phyloP scores from a whole-genome alignment of 257 asterid species.

The Lycium barbarum region DNA sequence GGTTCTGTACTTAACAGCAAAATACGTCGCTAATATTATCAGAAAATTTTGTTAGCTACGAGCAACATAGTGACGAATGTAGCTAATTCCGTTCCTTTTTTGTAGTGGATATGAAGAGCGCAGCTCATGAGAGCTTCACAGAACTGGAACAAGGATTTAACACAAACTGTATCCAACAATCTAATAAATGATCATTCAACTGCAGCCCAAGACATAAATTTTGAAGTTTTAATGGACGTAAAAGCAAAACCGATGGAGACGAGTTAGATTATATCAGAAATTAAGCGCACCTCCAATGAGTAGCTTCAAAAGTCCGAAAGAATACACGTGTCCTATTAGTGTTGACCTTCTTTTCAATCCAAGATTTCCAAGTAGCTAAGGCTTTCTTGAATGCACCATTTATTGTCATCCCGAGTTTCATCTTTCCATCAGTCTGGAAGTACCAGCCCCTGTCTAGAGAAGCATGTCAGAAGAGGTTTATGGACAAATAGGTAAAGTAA shows the following conservation, averaged over 20 bases:
- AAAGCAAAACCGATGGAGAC: not conserved
- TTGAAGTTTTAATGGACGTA: not conserved
- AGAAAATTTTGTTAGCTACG: too few relatives aligned
- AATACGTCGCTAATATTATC: too few relatives aligned
- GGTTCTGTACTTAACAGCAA: too few relatives aligned
- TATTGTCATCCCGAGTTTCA: slow-evolving; percentile 87
- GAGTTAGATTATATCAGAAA: not conserved
- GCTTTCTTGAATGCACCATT: slow-evolving; percentile 67
- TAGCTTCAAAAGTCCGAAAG: slow-evolving; percentile 86
- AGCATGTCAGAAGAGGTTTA: slow-evolving; percentile 51
- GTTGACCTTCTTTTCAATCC: slow-evolving; percentile 70
- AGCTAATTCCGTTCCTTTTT: too few relatives aligned
- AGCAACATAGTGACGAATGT: too few relatives aligned
- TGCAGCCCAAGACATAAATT: not conserved
- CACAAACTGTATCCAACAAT: not conserved
- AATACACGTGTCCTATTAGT: slow-evolving; percentile 70
- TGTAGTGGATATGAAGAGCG: not conserved
- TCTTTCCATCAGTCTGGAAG: slow-evolving; percentile 81
- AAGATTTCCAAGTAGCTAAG: slow-evolving; percentile 76
- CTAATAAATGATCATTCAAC: not conserved
- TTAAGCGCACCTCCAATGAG: slow-evolving; percentile 83
- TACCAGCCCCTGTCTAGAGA: slow-evolving; percentile 96
- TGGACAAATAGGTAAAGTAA: slow-evolving; percentile 14
- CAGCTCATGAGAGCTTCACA: not conserved
- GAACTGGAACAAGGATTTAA: not conserved